Evolutionary conservation across 768 basidiomycete species (phyloP).

Genomic region (Agrocybe pediades): DNA sequence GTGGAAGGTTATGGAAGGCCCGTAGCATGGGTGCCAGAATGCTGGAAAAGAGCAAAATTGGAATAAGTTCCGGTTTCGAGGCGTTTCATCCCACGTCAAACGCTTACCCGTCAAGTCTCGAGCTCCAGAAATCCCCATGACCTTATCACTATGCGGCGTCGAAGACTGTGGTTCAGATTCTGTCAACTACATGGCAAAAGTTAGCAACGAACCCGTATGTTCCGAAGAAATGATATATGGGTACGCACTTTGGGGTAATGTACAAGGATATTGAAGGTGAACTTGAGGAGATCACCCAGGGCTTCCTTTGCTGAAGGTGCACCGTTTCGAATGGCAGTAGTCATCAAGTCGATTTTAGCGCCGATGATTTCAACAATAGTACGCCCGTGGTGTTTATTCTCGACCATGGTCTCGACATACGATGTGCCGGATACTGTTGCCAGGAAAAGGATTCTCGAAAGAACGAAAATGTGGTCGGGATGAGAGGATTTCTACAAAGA

Average conservation of each 20-base stretch:
- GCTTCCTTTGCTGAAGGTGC: conserved; percentile 67
- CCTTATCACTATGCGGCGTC: conserved; percentile 39
- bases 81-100: conserved; percentile 8
- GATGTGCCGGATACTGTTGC: conserved; percentile 55
- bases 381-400: conserved; percentile 57
- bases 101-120: conserved; percentile 68
- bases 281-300: conserved; percentile 81
- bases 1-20: conserved; percentile 67
- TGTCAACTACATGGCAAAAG: conserved; percentile 32
- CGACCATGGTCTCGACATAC: conserved; percentile 63
- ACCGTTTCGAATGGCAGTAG: conserved; percentile 48
- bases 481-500: conserved; percentile 63
- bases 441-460: conserved; percentile 77
- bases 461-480: conserved; percentile 70
- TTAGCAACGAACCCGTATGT: background rate
- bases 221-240: background rate
- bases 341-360: conserved; percentile 60
- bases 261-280: conserved; percentile 77
- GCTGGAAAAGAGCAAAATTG: conserved; percentile 36
- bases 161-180: conserved; percentile 46
- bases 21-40: conserved; percentile 73
- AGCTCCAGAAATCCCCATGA: conserved; percentile 77
- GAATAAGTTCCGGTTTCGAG: background rate
- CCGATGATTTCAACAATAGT: conserved; percentile 66
- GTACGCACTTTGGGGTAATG: conserved; percentile 76